phyloP scores from a whole-genome alignment of 2,329 filamentous ascomycete species.

The Venturia carpophila region DNA sequence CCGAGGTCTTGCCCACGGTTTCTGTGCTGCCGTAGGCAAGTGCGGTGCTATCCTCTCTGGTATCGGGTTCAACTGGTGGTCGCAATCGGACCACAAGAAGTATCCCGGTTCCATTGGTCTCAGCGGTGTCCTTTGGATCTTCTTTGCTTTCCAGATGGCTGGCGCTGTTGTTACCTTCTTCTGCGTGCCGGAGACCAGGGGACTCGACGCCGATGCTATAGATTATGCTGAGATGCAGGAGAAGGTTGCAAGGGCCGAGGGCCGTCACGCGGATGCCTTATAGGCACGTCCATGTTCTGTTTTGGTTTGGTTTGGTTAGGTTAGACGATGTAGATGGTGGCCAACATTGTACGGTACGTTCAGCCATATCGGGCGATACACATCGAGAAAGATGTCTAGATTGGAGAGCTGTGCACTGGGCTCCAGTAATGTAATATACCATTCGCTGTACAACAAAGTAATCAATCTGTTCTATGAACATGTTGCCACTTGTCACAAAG shows the following conservation, averaged over 20 bases:
- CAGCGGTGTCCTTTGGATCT: constrained; percentile 20
- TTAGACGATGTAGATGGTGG: background rate
- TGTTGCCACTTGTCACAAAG: no score
- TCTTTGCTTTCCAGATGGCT: constrained; percentile 20
- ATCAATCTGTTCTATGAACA: no score
- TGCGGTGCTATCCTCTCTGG: constrained; percentile 28
- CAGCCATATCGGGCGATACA: background rate
- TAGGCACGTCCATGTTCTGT: no score
- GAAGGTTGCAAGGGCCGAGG: background rate
- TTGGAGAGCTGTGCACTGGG: background rate
- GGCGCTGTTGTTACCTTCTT: constrained; percentile 19
- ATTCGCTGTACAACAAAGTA: background rate
- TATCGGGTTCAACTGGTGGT: constrained; percentile 20
- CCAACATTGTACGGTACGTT: background rate
- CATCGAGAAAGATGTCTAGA: background rate
- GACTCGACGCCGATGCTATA: constrained; percentile 20
- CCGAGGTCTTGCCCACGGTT: constrained; percentile 31
- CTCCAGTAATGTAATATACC: constrained; percentile 1
- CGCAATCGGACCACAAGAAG: constrained; percentile 18
- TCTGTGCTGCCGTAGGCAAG: constrained; percentile 32
- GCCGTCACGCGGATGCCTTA: background rate
- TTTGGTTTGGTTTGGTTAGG: no score
- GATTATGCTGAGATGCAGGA: constrained; percentile 19
- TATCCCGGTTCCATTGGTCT: constrained; percentile 19
- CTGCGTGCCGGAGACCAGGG: constrained; percentile 20